A percentile compares a stretch with the other conserved stretches of the same genome.
Conservation (phyloP, 352 stramenopile species). For the Thalassiosira livingstoniorum region DNA sequence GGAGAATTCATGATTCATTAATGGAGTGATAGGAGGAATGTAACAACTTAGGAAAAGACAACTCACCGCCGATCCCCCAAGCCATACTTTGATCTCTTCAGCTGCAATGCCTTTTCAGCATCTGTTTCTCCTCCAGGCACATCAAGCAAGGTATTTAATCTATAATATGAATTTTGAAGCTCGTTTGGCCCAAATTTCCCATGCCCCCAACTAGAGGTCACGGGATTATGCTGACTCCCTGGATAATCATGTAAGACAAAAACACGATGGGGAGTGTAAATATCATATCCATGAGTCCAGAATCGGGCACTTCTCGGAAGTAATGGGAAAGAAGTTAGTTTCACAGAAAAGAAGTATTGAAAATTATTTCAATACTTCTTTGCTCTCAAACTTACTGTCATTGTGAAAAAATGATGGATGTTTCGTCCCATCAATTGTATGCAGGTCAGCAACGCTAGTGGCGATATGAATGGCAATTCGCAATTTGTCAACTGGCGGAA, state of each 20-base stretch:
- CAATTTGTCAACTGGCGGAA: conserved; percentile 53
- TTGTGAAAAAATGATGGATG: conserved; percentile 54
- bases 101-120: conserved; percentile 30
- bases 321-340: no score
- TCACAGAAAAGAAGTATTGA: no score
- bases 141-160: conserved; percentile 54
- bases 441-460: conserved; percentile 76
- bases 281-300: conserved; percentile 90
- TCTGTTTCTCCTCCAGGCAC: conserved; percentile 52
- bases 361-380: no score
- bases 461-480: conserved; percentile 60
- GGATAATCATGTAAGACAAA: conserved; percentile 88
- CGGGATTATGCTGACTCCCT: conserved; percentile 74
- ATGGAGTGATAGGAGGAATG: no score
- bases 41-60: no score
- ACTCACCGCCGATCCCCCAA: conserved; percentile 83
- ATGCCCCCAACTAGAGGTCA: conserved; percentile 66
- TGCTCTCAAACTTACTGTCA: conserved; percentile 62
- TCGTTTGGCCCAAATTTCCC: conserved; percentile 31
- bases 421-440: conserved; percentile 68
- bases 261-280: conserved; percentile 87
- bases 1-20: no score
- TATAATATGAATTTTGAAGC: conserved; percentile 32
- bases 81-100: conserved; percentile 73
- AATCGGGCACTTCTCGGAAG: conserved; percentile 88